phyloP scores from a whole-genome alignment of 1,139 yeast species.

The Kurtzmaniella natalensis region DNA sequence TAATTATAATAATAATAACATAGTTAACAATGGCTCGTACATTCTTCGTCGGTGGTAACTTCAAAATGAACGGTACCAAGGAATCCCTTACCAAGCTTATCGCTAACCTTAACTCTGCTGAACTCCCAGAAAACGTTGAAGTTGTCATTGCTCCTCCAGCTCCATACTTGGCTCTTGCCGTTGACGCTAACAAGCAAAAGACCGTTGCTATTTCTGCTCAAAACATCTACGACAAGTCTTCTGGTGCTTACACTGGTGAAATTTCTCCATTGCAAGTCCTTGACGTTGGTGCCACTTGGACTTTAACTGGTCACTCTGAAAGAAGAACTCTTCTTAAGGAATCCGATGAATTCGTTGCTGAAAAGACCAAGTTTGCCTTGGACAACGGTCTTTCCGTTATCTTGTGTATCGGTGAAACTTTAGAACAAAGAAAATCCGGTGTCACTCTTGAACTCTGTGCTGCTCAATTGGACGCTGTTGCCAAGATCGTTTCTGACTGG shows the following conservation, averaged over 20 bases:
- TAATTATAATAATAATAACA: conserved; percentile 1
- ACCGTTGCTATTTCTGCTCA: conserved; percentile 85
- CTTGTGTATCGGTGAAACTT: conserved; percentile 95
- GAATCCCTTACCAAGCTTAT: conserved; percentile 80
- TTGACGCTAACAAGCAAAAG: conserved; percentile 60
- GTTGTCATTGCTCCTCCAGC: conserved; percentile 97
- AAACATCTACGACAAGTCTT: conserved; percentile 79
- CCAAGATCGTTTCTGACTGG: conserved; percentile 87
- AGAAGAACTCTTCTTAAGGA: conserved; percentile 94
- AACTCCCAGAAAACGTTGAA: conserved; percentile 70
- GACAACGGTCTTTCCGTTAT: conserved; percentile 86
- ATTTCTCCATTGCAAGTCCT: conserved; percentile 82
- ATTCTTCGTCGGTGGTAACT: conserved; percentile 98
- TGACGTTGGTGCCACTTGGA: conserved; percentile 94
- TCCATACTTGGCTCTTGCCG: conserved; percentile 80
- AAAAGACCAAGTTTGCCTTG: conserved; percentile 90
- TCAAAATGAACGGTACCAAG: conserved; percentile 96
- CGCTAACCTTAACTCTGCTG: conserved; percentile 74
- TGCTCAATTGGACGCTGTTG: conserved; percentile 87
- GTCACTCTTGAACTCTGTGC: conserved; percentile 82
- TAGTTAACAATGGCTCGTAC: conserved; percentile 62
- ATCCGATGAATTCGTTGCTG: conserved; percentile 86
- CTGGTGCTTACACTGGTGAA: conserved; percentile 99
- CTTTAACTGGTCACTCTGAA: conserved; percentile 96
- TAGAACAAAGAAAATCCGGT: conserved; percentile 90